Evolutionary conservation across 1,284 basidiomycete species (phyloP).

Genomic region (Pseudozyma flocculosa): DNA sequence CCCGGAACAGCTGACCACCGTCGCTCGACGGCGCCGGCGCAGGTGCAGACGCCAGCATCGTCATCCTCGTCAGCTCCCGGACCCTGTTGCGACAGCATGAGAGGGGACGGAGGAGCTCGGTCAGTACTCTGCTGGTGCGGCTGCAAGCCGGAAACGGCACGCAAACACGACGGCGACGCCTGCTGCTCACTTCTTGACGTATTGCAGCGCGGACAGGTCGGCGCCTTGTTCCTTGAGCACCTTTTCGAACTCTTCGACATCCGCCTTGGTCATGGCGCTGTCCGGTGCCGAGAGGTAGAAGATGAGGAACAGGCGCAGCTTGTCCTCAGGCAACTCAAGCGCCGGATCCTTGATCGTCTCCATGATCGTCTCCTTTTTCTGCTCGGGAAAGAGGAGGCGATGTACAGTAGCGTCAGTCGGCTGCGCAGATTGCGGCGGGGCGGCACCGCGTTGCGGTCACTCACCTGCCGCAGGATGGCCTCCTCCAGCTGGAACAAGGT

Average conservation of each 20-base stretch:
- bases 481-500: conserved; percentile 97
- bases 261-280: conserved; percentile 77
- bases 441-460: too few species aligned
- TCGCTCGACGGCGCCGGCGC: conserved; percentile 58
- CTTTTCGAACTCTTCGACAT: conserved; percentile 76
- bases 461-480: conserved; percentile 62
- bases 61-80: conserved; percentile 93
- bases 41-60: conserved; percentile 78
- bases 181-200: conserved; percentile 78
- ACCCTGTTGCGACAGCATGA: conserved; percentile 62
- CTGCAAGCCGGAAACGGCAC: too few species aligned
- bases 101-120: too few species aligned
- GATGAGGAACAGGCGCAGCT: conserved; percentile 87
- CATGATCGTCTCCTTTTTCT: conserved; percentile 70
- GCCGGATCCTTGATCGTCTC: conserved; percentile 67
- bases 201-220: conserved; percentile 85
- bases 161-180: too few species aligned
- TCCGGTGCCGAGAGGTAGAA: conserved; percentile 88
- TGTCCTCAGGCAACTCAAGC: conserved; percentile 64
- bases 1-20: conserved; percentile 77
- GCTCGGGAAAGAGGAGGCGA: too few species aligned
- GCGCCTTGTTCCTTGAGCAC: conserved; percentile 60
- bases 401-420: too few species aligned
- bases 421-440: too few species aligned
- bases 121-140: too few species aligned